Base-by-base conservation (phyloP, 192 early-diverging fungal genomes). In the Coemansia sp. region DNA sequence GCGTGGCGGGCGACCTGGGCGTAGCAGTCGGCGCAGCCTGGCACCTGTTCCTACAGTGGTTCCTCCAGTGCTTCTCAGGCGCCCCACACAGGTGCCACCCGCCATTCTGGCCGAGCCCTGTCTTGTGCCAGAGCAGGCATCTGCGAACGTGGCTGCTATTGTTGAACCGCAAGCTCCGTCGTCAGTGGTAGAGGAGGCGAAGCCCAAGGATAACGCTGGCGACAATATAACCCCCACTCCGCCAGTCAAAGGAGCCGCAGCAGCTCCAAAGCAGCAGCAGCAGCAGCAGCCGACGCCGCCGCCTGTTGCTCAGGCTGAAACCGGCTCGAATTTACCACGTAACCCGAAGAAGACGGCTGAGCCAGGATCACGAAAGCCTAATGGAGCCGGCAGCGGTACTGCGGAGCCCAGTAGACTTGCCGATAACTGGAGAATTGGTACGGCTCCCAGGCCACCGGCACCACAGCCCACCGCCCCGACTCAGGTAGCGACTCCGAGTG, bases 1-100 rank as follows among this genome's bases (percentile, higher is more conserved):
- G 11, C 45, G 44, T 19, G 46, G 74, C 32, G 42, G 61, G 5
- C 41, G 58, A 15, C 2, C 58, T 38, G 60, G 53, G 59, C 63
- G 73, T n/a, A 51, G 66, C 21, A 59, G 51, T 34, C 61, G 69
- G 41, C 78, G 73, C 9, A 36, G 44, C n/a, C 66, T 66, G 36
- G 73, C 73, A 12, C 73, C 69, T 8, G 63, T 80, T 37, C 78
- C 78, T 8, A 80, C 78, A 7, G 78, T 80, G 1, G 78, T 80
- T 8, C 73, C 78, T 10, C 78, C 78, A 4, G 31, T 74, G 62
- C 57, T 75, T 27, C 63, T 80, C 34, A 60, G 55, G 29, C 55
- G 55, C 31, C 55, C 55, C 29, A 58, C 55, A 8, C 55, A 58
- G 31, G 6, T 2, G 55, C 55, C 29, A 11, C 29, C 27, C 8